Evolutionary conservation across 345 rosid genomes (phyloP).

Genomic region (Eucalyptus polyanthemos): DNA sequence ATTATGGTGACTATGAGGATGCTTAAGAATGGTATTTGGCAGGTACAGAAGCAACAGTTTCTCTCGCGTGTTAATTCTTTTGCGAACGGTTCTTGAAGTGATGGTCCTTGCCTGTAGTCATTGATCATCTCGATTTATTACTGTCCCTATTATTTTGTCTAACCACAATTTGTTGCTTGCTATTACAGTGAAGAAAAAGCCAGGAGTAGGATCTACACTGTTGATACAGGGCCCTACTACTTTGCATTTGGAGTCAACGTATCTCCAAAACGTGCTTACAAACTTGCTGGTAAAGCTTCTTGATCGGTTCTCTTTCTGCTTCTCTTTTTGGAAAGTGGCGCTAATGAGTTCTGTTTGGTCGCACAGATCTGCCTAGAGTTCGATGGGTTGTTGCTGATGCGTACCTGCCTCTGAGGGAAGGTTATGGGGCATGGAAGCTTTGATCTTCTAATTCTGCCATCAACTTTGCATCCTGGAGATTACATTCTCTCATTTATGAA

Average conservation of each 20-base stretch:
- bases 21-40: no score
- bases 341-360: background rate
- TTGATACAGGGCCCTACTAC: slow-evolving; percentile 62
- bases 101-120: no score
- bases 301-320: background rate
- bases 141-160: background rate
- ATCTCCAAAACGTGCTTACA: slow-evolving; percentile 51
- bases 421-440: slow-evolving; percentile 50
- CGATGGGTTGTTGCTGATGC: slow-evolving; percentile 98
- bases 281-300: slow-evolving; percentile 52
- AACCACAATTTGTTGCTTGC: background rate
- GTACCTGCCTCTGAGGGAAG: slow-evolving; percentile 42
- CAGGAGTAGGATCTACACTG: slow-evolving; percentile 70
- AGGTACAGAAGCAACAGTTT: no score
- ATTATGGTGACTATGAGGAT: no score
- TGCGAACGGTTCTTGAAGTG: no score
- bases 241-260: slow-evolving; percentile 81
- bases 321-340: background rate
- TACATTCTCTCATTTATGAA: background rate
- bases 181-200: slow-evolving; percentile 74
- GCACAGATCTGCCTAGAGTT: slow-evolving; percentile 56
- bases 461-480: background rate
- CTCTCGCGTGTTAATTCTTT: no score
- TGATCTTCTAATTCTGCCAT: background rate
- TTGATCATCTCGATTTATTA: no score